Percentiles rank a stretch among this genome's conserved stretches.
These are phyloP conservation scores for Hordeum pubiflorum DNA, from an alignment of 202 grass and related monocot species.

Conservation along the genomic window DNA sequence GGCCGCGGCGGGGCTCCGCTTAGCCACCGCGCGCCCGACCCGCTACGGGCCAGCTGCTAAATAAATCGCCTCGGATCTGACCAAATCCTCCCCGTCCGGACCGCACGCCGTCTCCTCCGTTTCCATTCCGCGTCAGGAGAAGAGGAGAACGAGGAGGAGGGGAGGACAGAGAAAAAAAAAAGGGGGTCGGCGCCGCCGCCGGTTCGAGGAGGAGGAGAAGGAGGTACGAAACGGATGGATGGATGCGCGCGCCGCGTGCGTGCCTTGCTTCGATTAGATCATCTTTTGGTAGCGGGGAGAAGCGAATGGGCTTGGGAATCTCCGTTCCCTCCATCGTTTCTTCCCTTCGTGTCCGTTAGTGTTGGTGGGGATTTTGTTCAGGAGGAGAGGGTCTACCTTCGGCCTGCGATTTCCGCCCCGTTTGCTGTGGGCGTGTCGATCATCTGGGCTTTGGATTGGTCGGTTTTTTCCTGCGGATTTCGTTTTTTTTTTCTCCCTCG, in stretches of 20 bases:
- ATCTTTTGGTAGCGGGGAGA: not conserved
- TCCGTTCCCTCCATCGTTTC: slow-evolving; percentile 1
- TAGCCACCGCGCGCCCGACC: slow-evolving; percentile 12
- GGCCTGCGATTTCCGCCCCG: not conserved
- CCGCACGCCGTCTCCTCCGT: slow-evolving; percentile 26
- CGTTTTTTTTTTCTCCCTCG: no score
- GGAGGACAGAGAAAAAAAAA: not conserved
- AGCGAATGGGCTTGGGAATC: not conserved
- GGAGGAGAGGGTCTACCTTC: no score
- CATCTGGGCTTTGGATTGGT: not conserved
- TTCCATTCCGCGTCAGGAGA: slow-evolving; percentile 18
- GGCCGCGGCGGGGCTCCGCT: not conserved
- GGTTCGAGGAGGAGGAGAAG: not conserved
- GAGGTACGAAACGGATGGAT: slow-evolving; percentile 22
- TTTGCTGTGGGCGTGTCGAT: not conserved
- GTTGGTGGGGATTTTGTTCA: not conserved
- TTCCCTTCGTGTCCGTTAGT: not conserved
- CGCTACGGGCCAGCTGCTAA: not conserved
- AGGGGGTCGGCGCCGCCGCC: not conserved
- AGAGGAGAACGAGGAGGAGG: not conserved
- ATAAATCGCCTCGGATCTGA: slow-evolving; percentile 49
- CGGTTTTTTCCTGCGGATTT: not conserved
- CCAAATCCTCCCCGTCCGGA: slow-evolving; percentile 28
- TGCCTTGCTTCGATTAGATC: not conserved
- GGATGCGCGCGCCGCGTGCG: not conserved